A percentile compares a stretch with the other conserved stretches of the same genome.
phyloP scores from a whole-genome alignment of 306 rosid genomes.

The Crataegus laevigata region DNA sequence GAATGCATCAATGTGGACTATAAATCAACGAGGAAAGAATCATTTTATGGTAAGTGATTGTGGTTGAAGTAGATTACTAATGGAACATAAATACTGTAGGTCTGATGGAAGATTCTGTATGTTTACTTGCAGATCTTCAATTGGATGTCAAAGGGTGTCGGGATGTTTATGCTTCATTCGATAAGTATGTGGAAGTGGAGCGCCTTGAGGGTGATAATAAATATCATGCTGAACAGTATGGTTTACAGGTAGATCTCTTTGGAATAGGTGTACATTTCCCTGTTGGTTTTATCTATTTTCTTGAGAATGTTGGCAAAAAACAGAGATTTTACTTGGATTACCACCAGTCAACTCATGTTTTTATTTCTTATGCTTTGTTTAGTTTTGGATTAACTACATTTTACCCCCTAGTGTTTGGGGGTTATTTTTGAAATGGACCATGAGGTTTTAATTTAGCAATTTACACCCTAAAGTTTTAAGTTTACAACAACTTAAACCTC shows the following conservation, averaged over 20 bases:
- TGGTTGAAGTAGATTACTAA: background rate
- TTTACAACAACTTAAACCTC: background rate
- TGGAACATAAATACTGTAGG: background rate
- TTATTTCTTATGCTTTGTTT: background rate
- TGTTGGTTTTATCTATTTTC: background rate
- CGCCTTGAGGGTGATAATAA: conserved; percentile 91
- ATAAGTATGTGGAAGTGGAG: conserved; percentile 91
- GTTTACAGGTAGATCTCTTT: conserved; percentile 58
- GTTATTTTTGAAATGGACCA: background rate
- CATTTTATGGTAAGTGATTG: conserved; percentile 68
- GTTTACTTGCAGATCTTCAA: conserved; percentile 59
- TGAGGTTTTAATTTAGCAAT: background rate
- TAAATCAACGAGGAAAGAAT: conserved; percentile 87
- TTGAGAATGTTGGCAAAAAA: background rate
- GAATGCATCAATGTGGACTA: conserved; percentile 90
- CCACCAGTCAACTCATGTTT: background rate
- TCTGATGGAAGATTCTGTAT: conserved; percentile 4
- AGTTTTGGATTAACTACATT: background rate
- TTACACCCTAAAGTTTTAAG: background rate
- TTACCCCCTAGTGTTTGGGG: background rate
- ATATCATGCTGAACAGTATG: conserved; percentile 82
- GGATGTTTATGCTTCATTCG: conserved; percentile 90
- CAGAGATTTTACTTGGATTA: background rate
- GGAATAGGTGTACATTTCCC: background rate
- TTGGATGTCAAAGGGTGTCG: conserved; percentile 93